A percentile compares a stretch with the other conserved stretches of the same genome.
Conservation (phyloP, 257 asterid species). For the Ilex asprella region DNA sequence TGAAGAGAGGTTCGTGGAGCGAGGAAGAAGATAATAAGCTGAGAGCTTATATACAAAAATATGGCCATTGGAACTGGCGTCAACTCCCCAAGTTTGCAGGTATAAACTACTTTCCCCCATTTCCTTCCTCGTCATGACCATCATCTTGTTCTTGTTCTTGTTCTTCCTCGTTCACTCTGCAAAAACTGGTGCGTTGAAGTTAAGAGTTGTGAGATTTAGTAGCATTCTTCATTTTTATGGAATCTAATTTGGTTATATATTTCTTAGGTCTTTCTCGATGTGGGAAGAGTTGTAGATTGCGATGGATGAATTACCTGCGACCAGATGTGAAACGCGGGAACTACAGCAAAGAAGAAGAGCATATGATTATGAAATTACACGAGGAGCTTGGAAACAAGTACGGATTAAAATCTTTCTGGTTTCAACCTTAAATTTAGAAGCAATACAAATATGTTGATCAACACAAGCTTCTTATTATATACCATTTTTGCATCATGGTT, state of each 20-base stretch:
- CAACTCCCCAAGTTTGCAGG: too few relatives aligned
- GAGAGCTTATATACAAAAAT: too few relatives aligned
- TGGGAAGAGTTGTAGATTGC: neutral
- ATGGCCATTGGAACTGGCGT: too few relatives aligned
- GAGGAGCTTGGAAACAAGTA: constrained; percentile 24
- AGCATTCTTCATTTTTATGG: neutral
- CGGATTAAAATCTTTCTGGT: neutral
- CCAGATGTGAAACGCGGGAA: constrained; percentile 21
- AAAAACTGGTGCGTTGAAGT: too few relatives aligned
- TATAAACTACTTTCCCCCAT: neutral
- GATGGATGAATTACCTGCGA: constrained; percentile 26
- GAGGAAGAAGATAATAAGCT: too few relatives aligned
- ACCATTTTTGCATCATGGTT: neutral
- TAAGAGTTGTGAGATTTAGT: too few relatives aligned
- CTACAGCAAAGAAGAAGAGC: constrained; percentile 23
- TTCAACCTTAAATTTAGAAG: too few relatives aligned
- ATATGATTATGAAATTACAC: neutral
- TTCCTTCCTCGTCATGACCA: neutral
- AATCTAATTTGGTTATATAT: neutral
- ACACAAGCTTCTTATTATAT: too few relatives aligned
- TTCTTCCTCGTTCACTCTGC: too few relatives aligned
- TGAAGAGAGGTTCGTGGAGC: too few relatives aligned
- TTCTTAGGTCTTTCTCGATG: constrained; percentile 20
- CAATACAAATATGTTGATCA: too few relatives aligned
- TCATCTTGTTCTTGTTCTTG: too few relatives aligned